These are phyloP conservation scores for Mimosa bimucronata DNA, from an alignment of 306 rosid species.

Conservation along the genomic window DNA sequence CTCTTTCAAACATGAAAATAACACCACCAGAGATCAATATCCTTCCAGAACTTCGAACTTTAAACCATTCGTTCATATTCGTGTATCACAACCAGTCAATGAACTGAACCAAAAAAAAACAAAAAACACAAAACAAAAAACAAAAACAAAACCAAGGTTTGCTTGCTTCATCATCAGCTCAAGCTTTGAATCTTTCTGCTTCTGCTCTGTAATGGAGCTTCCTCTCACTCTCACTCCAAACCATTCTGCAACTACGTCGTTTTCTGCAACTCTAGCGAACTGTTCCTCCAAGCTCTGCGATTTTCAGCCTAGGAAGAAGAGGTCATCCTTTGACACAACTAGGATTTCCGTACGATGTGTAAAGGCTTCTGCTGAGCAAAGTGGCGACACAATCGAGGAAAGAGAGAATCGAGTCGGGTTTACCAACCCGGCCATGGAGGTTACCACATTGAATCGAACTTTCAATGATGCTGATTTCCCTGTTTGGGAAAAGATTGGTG, in stretches of 20 bases:
- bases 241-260: constrained; percentile 15
- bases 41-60: background rate
- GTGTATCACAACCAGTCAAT: background rate
- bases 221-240: constrained; percentile 20
- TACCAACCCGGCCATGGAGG: constrained; percentile 86
- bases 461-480: constrained; percentile 82
- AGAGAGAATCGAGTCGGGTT: constrained; percentile 54
- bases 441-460: constrained; percentile 69
- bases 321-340: constrained; percentile 30
- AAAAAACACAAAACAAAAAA: too few species aligned
- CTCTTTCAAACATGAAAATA: background rate
- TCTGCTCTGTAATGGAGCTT: constrained; percentile 11
- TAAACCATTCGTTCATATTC: background rate
- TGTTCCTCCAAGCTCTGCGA: constrained; percentile 18
- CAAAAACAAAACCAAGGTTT: too few species aligned
- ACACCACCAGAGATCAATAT: background rate
- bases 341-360: constrained; percentile 45
- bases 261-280: background rate
- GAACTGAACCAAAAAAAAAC: background rate
- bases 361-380: constrained; percentile 72
- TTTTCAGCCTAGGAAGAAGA: constrained; percentile 40
- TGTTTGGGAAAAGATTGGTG: constrained; percentile 96
- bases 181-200: background rate
- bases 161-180: background rate
- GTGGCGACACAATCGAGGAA: constrained; percentile 59